Evolutionary conservation across 176 grass and related monocot genomes (phyloP).

Genomic region (Hsuehochloa calcarea): DNA sequence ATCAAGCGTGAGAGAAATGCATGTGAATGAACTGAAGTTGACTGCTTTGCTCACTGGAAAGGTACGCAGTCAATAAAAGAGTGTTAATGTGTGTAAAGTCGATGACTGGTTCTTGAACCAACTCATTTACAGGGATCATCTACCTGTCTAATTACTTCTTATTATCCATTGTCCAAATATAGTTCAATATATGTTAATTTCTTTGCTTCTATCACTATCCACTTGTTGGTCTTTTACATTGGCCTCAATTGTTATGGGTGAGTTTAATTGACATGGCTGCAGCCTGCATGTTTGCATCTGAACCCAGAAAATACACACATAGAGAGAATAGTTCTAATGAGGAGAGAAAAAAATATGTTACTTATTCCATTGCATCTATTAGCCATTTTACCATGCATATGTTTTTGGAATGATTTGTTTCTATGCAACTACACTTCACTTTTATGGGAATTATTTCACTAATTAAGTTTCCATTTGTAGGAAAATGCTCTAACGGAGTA

Average conservation of each 20-base stretch:
- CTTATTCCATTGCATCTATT: slow-evolving; percentile 8
- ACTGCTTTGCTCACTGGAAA: slow-evolving; percentile 84
- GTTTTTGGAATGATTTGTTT: slow-evolving; percentile 27
- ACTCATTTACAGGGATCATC: neutral
- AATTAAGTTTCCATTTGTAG: slow-evolving; percentile 48
- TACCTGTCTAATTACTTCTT: neutral
- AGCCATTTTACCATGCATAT: slow-evolving; percentile 12
- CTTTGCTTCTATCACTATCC: slow-evolving; percentile 7
- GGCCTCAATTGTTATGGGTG: neutral
- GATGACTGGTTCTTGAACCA: slow-evolving; percentile 10
- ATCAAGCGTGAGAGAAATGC: slow-evolving; percentile 80
- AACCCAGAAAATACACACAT: neutral
- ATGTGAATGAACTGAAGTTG: slow-evolving; percentile 85
- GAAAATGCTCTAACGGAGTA: slow-evolving; percentile 71
- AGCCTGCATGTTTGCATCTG: slow-evolving; percentile 4
- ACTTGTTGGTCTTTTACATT: neutral
- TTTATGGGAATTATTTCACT: neutral
- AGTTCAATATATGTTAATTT: slow-evolving; percentile 1
- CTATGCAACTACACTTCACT: slow-evolving; percentile 1
- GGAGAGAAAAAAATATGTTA: slow-evolving; percentile 3
- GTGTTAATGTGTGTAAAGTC: neutral
- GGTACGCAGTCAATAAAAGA: slow-evolving; percentile 44
- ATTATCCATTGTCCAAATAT: neutral
- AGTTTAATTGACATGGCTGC: slow-evolving; percentile 24
- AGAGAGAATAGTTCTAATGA: neutral